phyloP scores from a whole-genome alignment of 345 rosid species.

The Ceriops decandra region DNA sequence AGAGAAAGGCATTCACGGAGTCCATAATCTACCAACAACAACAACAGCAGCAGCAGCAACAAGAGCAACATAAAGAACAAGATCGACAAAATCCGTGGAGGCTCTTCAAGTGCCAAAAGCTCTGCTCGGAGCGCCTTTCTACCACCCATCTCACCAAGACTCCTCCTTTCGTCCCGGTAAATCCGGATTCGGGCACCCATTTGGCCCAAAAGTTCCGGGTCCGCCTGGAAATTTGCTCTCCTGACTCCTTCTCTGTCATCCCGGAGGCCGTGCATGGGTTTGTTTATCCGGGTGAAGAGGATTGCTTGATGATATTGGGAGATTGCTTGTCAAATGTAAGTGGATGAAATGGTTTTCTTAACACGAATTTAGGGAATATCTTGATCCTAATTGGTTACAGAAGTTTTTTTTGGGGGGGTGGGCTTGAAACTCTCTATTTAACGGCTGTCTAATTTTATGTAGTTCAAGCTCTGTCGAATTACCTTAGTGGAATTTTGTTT shows the following conservation, averaged over 20 bases:
- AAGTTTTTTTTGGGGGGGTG: background rate
- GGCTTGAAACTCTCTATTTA: background rate
- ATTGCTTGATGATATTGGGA: conserved; percentile 45
- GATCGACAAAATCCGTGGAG: conserved; percentile 36
- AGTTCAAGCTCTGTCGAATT: background rate
- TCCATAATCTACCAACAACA: conserved; percentile 25
- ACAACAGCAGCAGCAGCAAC: conserved; percentile 1
- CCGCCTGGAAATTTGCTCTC: conserved; percentile 82
- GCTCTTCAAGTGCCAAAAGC: conserved; percentile 70
- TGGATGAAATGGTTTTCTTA: conserved; percentile 1
- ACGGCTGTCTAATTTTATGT: too few species aligned
- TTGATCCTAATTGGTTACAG: background rate
- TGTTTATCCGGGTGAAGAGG: conserved; percentile 56
- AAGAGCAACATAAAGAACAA: too few species aligned
- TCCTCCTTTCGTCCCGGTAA: conserved; percentile 14
- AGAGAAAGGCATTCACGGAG: conserved; percentile 47
- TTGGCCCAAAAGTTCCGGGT: conserved; percentile 47
- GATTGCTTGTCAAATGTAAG: conserved; percentile 55
- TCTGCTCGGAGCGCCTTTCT: conserved; percentile 20
- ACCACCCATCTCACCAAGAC: conserved; percentile 16
- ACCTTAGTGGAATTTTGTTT: conserved; percentile 6
- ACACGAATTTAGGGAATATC: background rate
- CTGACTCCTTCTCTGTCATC: conserved; percentile 72
- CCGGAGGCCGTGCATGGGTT: conserved; percentile 48
- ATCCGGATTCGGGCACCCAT: conserved; percentile 18